Evolutionary conservation across 371 early-diverging fungal species (phyloP), one percentile per base, ranked within the genome.

Genomic region (Parasitella parasitica): DNA sequence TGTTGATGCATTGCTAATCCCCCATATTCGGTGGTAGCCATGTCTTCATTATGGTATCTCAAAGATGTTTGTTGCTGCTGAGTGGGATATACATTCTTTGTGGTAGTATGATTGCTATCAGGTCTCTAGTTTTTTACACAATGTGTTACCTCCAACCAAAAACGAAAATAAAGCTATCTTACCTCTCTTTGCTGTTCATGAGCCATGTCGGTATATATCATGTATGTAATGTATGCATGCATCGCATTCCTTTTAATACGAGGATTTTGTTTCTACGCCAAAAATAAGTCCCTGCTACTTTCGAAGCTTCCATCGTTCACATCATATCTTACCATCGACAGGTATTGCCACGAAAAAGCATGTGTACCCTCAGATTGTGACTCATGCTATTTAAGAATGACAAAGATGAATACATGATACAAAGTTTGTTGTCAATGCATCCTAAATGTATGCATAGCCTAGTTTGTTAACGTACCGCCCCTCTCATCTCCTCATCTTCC

Each of bases 181-280:
- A 59, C 43, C 43, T 20, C 39, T 38, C 11, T 22, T 22, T 53
- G 63, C 16, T 56, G 58, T 53, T 59, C 62, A 57, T 72, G 66
- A 18, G 73, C 69, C 67, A 75, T 72, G 39, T 82, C 73, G n/a
- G 78, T 79, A 67, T 82, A 82, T 22, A 82, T 82, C 83, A 82
- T 80, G 61, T 82, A 83, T 34, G 83, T 75, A 54, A 83, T 83
- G 59, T 83, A 83, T 39, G 83, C 81, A 71, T 83, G 83, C 75
- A 78, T 76, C 15, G 83, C 83, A 75, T 83, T 83, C 43, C 80
- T 68, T 64, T 83, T 83, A 37, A 81, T 75, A 61, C 74, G 77
- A 51, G 81, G 81, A 66, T 83, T 77, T 59, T 81, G 72, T 62
- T 78, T 80, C 82, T 81, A 64, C 26, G 12, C 28, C 30, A 43